phyloP scores from a whole-genome alignment of 225 moss, liverwort and hornwort species.

The Rhytidiadelphus loreus region DNA sequence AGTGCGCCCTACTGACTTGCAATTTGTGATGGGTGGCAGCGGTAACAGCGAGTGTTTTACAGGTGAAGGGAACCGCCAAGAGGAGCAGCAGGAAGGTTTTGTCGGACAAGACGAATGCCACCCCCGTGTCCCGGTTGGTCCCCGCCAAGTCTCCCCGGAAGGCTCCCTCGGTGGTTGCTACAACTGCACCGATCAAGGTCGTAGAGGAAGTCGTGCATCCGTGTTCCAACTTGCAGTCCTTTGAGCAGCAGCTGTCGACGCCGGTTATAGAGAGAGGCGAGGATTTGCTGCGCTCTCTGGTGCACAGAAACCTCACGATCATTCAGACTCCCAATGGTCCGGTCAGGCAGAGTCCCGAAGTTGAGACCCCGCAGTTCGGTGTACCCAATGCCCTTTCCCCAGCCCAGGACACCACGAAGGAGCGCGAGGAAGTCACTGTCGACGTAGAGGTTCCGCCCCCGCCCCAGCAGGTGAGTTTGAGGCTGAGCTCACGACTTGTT shows the following conservation, averaged over 20 bases:
- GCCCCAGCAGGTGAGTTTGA: not conserved
- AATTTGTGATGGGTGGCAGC: not conserved
- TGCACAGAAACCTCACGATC: not conserved
- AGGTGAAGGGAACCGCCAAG: not conserved
- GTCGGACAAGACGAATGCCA: conserved; percentile 16
- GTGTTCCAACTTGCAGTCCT: not conserved
- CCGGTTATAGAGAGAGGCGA: not conserved
- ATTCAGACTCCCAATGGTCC: conserved; percentile 5
- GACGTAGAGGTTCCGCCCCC: not conserved
- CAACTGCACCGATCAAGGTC: not conserved
- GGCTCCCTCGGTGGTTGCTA: not conserved
- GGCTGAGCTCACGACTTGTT: not conserved
- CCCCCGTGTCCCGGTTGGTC: not conserved
- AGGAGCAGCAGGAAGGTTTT: conserved; percentile 13
- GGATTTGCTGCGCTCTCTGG: conserved; percentile 29
- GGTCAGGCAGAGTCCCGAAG: not conserved
- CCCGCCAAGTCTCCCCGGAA: not conserved
- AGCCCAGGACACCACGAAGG: not conserved
- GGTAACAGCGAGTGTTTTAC: not conserved
- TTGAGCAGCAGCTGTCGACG: not conserved
- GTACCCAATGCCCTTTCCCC: not conserved
- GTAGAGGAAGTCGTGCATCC: not conserved
- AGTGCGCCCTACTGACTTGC: not conserved
- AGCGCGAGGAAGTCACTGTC: not conserved
- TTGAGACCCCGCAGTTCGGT: conserved; percentile 28